A percentile compares a stretch with the other conserved stretches of the same genome.
phyloP scores from a whole-genome alignment of 2,329 filamentous ascomycete species.

The Alternaria consortialis region DNA sequence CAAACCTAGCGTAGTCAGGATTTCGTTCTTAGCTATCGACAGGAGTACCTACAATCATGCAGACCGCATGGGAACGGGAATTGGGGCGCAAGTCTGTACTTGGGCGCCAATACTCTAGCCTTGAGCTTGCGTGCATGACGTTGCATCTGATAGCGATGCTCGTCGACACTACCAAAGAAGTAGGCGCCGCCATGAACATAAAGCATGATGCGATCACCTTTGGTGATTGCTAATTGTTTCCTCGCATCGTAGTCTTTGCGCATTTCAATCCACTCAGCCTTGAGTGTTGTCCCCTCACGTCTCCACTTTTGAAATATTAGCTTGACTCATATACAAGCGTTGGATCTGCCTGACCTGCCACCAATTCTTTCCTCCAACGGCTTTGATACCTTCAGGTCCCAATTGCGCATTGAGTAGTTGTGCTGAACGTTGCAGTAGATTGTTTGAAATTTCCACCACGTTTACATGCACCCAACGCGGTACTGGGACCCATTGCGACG shows the following conservation, averaged over 20 bases:
- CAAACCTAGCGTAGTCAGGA: constrained; percentile 54
- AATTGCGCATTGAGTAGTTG: constrained; percentile 74
- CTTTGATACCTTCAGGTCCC: constrained; percentile 76
- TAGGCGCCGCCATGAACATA: constrained; percentile 96
- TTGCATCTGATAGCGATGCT: constrained; percentile 98
- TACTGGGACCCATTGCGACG: constrained; percentile 87
- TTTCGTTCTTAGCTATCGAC: background rate
- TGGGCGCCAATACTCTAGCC: constrained; percentile 83
- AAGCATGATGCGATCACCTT: constrained; percentile 80
- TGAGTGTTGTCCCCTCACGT: constrained; percentile 67
- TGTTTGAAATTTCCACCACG: constrained; percentile 69
- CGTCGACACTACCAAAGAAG: constrained; percentile 94
- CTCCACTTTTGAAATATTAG: constrained; percentile 66
- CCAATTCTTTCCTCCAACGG: constrained; percentile 83
- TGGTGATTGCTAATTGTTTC: constrained; percentile 64
- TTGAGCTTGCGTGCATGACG: constrained; percentile 93
- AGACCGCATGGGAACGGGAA: constrained; percentile 95
- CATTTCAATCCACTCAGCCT: constrained; percentile 98
- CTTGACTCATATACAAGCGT: background rate
- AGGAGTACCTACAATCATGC: constrained; percentile 71
- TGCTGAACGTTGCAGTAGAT: constrained; percentile 71
- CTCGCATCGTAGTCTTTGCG: constrained; percentile 78
- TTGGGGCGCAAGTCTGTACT: constrained; percentile 88
- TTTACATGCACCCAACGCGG: constrained; percentile 88
- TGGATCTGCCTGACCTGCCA: constrained; percentile 41